phyloP scores from a whole-genome alignment of 2,329 filamentous ascomycete genomes.

The Raffaelea deltoideospora region DNA sequence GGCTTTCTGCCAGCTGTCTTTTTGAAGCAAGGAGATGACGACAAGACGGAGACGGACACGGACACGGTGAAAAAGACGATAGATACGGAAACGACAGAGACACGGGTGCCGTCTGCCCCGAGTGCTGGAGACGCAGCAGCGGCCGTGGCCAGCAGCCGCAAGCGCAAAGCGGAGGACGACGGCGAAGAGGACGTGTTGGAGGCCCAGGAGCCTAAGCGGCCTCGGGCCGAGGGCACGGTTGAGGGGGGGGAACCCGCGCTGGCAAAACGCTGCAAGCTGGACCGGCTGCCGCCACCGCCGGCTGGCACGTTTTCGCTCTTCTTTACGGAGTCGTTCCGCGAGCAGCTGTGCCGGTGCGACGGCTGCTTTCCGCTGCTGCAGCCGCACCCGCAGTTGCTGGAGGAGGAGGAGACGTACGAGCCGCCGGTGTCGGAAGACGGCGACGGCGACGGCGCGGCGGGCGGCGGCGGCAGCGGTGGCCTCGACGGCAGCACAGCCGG shows the following conservation, averaged over 20 bases:
- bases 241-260: constrained; percentile 3
- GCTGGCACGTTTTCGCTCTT: constrained; percentile 63
- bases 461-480: constrained; percentile 36
- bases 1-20: constrained; percentile 70
- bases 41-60: neutral
- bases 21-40: constrained; percentile 14
- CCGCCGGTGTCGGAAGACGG: constrained; percentile 64
- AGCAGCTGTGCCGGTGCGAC: constrained; percentile 66
- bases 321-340: constrained; percentile 62
- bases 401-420: constrained; percentile 90
- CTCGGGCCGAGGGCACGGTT: constrained; percentile 11
- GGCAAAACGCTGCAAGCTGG: constrained; percentile 54
- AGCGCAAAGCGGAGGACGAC: constrained; percentile 51
- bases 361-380: constrained; percentile 63
- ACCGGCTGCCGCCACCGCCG: constrained; percentile 39
- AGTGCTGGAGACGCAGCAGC: neutral
- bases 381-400: constrained; percentile 64
- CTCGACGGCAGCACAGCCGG: too few species aligned
- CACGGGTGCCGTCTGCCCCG: too few species aligned
- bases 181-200: too few species aligned
- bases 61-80: constrained; percentile 1
- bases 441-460: constrained; percentile 36
- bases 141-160: constrained; percentile 25
- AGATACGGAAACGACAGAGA: too few species aligned
- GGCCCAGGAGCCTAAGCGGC: constrained; percentile 31